phyloP scores from a whole-genome alignment of 2,329 filamentous ascomycete species.

The Exophiala sideris region DNA sequence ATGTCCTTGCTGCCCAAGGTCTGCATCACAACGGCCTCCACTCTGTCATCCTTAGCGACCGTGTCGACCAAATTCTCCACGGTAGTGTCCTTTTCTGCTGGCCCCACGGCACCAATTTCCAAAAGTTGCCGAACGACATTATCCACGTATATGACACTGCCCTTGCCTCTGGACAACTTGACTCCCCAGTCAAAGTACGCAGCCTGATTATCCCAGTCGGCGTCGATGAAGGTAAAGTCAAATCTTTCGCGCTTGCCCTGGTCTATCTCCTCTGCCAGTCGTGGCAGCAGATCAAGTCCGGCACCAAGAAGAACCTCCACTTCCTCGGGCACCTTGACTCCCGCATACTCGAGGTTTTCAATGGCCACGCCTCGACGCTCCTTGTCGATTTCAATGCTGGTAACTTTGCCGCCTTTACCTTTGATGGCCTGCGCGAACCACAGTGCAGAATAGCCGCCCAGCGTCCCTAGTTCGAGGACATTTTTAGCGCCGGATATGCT shows the following conservation, averaged over 20 bases:
- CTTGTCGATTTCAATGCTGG: conserved; percentile 50
- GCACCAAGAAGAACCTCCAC: conserved; percentile 48
- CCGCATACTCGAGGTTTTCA: conserved; percentile 42
- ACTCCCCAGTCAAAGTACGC: conserved; percentile 49
- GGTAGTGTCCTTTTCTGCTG: conserved; percentile 22
- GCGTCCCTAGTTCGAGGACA: conserved; percentile 54
- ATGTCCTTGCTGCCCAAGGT: not conserved
- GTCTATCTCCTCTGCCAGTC: conserved; percentile 41
- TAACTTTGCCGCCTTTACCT: conserved; percentile 42
- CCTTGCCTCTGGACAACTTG: conserved; percentile 40
- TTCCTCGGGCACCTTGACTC: conserved; percentile 35
- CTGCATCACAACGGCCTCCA: conserved; percentile 35
- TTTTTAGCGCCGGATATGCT: conserved; percentile 35
- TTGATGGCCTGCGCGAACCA: conserved; percentile 45
- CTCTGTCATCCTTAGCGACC: conserved; percentile 40
- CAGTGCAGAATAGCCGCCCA: conserved; percentile 55
- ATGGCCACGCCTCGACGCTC: conserved; percentile 47
- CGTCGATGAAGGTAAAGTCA: conserved; percentile 54
- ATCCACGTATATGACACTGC: conserved; percentile 47
- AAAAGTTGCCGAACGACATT: conserved; percentile 45
- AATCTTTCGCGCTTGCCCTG: conserved; percentile 40
- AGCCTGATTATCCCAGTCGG: conserved; percentile 50
- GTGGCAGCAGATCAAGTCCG: conserved; percentile 43
- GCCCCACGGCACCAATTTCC: conserved; percentile 31
- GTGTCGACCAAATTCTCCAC: conserved; percentile 35